These are phyloP conservation scores for Trichophyton mentagrophytes DNA, from an alignment of 2,329 filamentous ascomycete species.

Conservation along the genomic window DNA sequence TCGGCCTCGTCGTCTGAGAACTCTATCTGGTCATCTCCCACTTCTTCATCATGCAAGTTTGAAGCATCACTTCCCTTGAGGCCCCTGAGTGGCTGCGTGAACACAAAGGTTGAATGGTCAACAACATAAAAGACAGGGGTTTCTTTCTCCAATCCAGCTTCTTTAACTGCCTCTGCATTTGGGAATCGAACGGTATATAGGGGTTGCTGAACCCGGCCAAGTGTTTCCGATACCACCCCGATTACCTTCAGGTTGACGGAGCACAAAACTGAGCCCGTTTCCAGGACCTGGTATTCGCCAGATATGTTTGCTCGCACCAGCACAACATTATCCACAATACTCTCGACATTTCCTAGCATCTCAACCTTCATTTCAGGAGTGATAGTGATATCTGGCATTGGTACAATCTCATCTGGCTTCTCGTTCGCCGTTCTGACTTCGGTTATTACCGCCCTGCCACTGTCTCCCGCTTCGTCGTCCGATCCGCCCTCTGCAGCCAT, in stretches of 20 bases:
- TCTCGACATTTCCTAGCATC: conserved; percentile 61
- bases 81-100: conserved; percentile 66
- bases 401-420: conserved; percentile 46
- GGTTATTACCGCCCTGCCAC: conserved; percentile 28
- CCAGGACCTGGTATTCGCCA: conserved; percentile 74
- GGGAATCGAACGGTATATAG: conserved; percentile 72
- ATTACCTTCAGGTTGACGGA: conserved; percentile 61
- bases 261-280: conserved; percentile 73
- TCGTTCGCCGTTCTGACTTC: conserved; percentile 76
- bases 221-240: conserved; percentile 69
- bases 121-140: conserved; percentile 67
- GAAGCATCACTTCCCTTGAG: conserved; percentile 87
- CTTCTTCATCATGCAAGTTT: conserved; percentile 88
- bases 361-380: conserved; percentile 64
- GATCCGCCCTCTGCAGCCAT: conserved; percentile 73
- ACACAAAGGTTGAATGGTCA: conserved; percentile 67
- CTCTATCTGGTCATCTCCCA: conserved; percentile 72
- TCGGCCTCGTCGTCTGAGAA: conserved; percentile 97
- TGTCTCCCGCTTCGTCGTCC: conserved; percentile 62
- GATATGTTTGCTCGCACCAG: conserved; percentile 67
- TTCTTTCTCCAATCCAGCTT: conserved; percentile 54
- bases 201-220: conserved; percentile 75
- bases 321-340: conserved; percentile 63
- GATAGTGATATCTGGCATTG: conserved; percentile 67
- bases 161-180: conserved; percentile 53